Evolutionary conservation across 805 yeast genomes (phyloP), one percentile per base, ranked within the genome.

Genomic region (Pichia exigua): DNA sequence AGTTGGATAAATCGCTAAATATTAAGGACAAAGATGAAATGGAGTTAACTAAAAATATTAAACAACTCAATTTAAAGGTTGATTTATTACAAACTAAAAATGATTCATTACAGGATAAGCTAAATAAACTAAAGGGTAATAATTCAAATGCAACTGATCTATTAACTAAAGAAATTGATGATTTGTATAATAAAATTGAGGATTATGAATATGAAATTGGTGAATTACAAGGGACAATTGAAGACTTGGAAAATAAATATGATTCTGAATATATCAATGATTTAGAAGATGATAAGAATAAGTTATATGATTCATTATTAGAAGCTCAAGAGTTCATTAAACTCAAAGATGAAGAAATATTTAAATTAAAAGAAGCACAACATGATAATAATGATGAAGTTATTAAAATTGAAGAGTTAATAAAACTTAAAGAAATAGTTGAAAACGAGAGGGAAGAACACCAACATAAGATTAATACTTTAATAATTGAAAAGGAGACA

Each of bases 221-320:
- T 11, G 47, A 54, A 13, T 27, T 46, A 20, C 28, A 43, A 17
- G 24, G 9, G 21, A 32, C n/a, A 17, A 27, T 39, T 10, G 24
- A 44, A 15, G 47, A 44, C 2, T 22, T 30, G 15, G 59, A 58
- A 18, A 61, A 58, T 21, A 60, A 61, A 27, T 52, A 54, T 27
- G 60, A 70, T 49, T 61, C 61, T 49, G 54, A 58, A 6, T 68
- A 70, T 45, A 52, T 66, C 9, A 65, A 67, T 35, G 64, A 61
- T 48, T 56, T 69, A 12, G 66, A 64, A 51, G 61, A 57, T 6
- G 60, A 54, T 47, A 52, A 50, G 20, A 45, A 51, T 2, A 43
- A 51, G 2, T 43, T 57, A 4, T 40, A 52, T 26, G 24, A 46
- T 3, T 53, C 46, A 26, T 44, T 57, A 20, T 13, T 45, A 13